These are phyloP conservation scores for Chlamydomonas applanata DNA, from an alignment of 139 green algal genomes.

Conservation along the genomic window DNA sequence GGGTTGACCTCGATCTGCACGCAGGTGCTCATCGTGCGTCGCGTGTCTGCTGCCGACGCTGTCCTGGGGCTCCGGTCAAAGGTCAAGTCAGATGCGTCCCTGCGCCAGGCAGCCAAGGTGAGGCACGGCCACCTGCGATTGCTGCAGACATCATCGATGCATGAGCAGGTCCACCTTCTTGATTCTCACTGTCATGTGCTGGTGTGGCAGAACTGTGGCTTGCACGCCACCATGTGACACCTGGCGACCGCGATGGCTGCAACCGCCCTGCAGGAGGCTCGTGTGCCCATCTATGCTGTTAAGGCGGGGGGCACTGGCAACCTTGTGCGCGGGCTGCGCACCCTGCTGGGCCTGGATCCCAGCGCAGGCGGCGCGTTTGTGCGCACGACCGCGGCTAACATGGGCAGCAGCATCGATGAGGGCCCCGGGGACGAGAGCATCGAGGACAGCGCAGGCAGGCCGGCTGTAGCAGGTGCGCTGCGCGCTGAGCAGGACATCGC, in stretches of 20 bases:
- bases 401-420: neutral
- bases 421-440: neutral
- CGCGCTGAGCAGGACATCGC: neutral
- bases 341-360: constrained; percentile 67
- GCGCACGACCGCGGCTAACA: neutral
- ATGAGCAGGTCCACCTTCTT: too few species aligned
- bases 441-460: neutral
- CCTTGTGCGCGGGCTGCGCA: constrained; percentile 60
- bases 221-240: neutral
- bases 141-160: too few species aligned
- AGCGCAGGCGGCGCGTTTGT: constrained; percentile 34
- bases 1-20: neutral
- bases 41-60: constrained; percentile 51
- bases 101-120: constrained; percentile 24
- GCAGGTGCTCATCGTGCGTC: constrained; percentile 40
- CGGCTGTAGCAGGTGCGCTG: neutral
- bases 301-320: constrained; percentile 46
- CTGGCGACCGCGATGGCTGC: too few species aligned
- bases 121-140: neutral
- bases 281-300: constrained; percentile 67
- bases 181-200: too few species aligned
- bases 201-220: constrained; percentile 7
- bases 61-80: constrained; percentile 60
- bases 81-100: constrained; percentile 32
- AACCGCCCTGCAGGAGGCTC: neutral